phyloP scores from a whole-genome alignment of 345 rosid species.

The Noccaea caerulescens region DNA sequence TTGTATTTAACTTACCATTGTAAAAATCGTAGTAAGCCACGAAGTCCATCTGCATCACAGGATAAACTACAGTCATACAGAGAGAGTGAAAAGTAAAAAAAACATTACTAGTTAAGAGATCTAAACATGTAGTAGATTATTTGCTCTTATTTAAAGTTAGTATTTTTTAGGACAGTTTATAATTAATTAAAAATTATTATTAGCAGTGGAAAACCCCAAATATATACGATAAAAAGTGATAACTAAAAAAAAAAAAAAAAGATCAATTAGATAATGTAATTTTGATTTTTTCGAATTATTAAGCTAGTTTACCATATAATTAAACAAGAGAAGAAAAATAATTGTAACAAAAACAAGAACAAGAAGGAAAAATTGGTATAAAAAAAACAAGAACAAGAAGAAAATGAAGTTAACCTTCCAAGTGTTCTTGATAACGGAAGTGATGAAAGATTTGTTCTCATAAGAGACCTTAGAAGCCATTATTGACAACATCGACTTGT shows the following conservation, averaged over 20 bases:
- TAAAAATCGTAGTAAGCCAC: slow-evolving; percentile 49
- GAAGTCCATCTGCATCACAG: slow-evolving; percentile 52
- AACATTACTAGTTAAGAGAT: neutral
- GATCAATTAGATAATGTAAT: neutral
- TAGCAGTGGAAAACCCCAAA: neutral
- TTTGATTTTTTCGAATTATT: neutral
- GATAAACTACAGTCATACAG: neutral
- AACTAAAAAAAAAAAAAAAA: neutral
- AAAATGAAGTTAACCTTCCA: slow-evolving; percentile 51
- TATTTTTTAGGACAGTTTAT: neutral
- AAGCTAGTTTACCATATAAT: neutral
- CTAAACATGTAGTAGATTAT: neutral
- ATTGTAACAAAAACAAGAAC: neutral
- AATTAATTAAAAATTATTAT: neutral
- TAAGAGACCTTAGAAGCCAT: slow-evolving; percentile 66
- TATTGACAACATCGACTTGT: slow-evolving; percentile 51
- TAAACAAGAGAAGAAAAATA: no score
- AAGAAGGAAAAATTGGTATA: neutral
- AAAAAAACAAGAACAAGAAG: neutral
- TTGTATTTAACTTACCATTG: slow-evolving; percentile 47
- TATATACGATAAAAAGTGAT: neutral
- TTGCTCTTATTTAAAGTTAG: neutral
- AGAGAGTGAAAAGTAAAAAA: neutral
- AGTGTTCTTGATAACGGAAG: slow-evolving; percentile 36
- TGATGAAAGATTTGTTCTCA: slow-evolving; percentile 50